Percentiles rank a stretch among this genome's conserved stretches.
Evolutionary conservation across 371 early-diverging fungal genomes (phyloP).

Genomic region (Syncephalis plumigaleata): DNA sequence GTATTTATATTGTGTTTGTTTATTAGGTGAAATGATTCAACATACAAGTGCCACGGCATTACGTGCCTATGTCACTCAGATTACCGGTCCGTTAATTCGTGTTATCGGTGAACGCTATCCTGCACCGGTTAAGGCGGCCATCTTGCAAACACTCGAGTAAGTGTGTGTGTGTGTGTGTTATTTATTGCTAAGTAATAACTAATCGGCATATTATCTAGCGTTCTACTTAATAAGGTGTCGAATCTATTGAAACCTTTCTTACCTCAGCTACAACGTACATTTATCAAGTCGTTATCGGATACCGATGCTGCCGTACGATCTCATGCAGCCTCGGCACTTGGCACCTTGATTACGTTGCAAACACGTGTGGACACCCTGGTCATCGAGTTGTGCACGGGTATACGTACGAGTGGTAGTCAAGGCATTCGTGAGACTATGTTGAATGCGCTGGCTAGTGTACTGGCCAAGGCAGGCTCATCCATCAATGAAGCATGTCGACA

Average conservation of each 20-base stretch:
- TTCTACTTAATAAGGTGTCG: conserved; percentile 66
- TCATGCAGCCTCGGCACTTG: conserved; percentile 64
- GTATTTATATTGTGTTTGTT: neutral
- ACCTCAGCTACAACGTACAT: conserved; percentile 94
- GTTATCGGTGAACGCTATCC: conserved; percentile 90
- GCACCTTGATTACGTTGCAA: conserved; percentile 61
- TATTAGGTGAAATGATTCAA: conserved; percentile 56
- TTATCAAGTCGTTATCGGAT: conserved; percentile 80
- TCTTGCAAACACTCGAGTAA: conserved; percentile 63
- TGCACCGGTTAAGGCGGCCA: conserved; percentile 78
- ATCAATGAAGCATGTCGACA: too few relatives aligned
- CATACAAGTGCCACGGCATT: conserved; percentile 59
- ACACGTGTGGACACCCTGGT: conserved; percentile 76
- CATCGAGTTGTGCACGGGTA: conserved; percentile 59
- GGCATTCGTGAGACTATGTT: conserved; percentile 42
- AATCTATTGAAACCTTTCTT: conserved; percentile 85
- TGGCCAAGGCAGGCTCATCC: conserved; percentile 17
- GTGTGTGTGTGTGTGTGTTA: too few relatives aligned
- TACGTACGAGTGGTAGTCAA: conserved; percentile 29
- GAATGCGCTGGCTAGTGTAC: conserved; percentile 36
- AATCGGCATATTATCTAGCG: too few relatives aligned
- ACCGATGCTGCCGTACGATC: conserved; percentile 47
- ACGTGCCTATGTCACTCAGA: conserved; percentile 81
- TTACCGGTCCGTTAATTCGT: conserved; percentile 94
- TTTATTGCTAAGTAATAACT: too few relatives aligned